These are phyloP conservation scores for Teratosphaeriaceae sp. DNA, from an alignment of 2,329 filamentous ascomycete species.

Conservation along the genomic window DNA sequence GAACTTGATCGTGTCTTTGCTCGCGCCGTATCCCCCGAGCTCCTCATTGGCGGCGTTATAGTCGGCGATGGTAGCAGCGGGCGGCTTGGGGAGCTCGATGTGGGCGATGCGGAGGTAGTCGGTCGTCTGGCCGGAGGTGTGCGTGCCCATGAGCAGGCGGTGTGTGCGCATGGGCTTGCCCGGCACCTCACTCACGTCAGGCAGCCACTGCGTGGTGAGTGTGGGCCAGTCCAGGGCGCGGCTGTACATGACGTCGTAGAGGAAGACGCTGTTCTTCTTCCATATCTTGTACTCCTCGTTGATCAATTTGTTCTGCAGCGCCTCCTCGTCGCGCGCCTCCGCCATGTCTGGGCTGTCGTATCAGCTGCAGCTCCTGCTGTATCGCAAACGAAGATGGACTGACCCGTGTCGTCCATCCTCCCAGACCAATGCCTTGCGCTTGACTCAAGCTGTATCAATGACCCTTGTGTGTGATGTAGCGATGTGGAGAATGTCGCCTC, in stretches of 20 bases:
- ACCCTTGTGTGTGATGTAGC: too few relatives aligned
- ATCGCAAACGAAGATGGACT: constrained; percentile 9
- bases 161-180: constrained; percentile 85
- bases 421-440: neutral
- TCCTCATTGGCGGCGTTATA: constrained; percentile 91
- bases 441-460: too few relatives aligned
- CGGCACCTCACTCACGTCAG: constrained; percentile 78
- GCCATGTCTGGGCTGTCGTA: constrained; percentile 3
- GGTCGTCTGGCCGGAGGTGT: constrained; percentile 76
- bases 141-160: constrained; percentile 85
- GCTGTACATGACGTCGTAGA: constrained; percentile 95
- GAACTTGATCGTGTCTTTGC: constrained; percentile 74
- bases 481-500: too few relatives aligned
- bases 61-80: constrained; percentile 65
- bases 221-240: constrained; percentile 97
- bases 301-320: constrained; percentile 73
- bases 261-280: constrained; percentile 99
- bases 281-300: constrained; percentile 99
- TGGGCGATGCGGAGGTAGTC: constrained; percentile 96
- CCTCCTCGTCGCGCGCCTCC: constrained; percentile 24
- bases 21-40: constrained; percentile 83
- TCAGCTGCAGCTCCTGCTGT: neutral
- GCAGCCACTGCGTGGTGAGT: constrained; percentile 95
- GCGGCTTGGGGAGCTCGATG: constrained; percentile 80
- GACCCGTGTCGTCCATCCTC: constrained; percentile 17